Base-by-base conservation (phyloP, 331 rosid genomes). In the Saraca asoca region DNA sequence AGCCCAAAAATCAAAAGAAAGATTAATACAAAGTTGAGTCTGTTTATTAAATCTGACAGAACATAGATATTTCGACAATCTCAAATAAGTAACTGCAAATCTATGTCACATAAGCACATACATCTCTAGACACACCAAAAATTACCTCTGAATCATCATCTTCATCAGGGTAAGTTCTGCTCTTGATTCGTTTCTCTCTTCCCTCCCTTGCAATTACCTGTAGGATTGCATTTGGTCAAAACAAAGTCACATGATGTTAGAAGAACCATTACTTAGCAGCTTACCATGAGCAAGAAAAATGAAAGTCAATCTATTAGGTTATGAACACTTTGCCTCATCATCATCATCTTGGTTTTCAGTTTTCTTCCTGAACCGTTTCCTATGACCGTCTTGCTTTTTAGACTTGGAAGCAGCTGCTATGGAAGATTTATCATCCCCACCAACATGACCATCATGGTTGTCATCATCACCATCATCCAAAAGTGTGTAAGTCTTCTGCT, bases 291-390 rank as follows among this genome's bases (percentile, higher is more conserved):
- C 63, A 61, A 55, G 41, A 70, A 68, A 66, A 57, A 62, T 13
- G 57, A 43, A 64, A 81, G 73, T 39, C 51, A 63, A 72, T 51
- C 41, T 15, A 80, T 38, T 76, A 77, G 75, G 72, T 68, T 69
- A 80, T 42, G 64, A 64, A 60, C 69, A 81, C 70, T 63, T 69
- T 83, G 73, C 95, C 89, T 81, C 87, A 6, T 84, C 90, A 18
- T 84, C 90, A 48, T 88, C 95, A 71, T 90, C 92, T 12, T 81
- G 77, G 81, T 61, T 62, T 57, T 80, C 93, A 16, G 38, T 69
- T 78, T 85, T 94, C 85, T 78, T 94, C 85, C 99, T 83, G 73
- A 86, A 90, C 58, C 89, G 84, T 70, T 81, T 94, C 66, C 71
- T 83, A 57, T 31, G 70, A 14, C 69, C 75, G 35, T 77, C 85